phyloP scores from a whole-genome alignment of 2,329 filamentous ascomycete species.

The Sclerotinia borealis region DNA sequence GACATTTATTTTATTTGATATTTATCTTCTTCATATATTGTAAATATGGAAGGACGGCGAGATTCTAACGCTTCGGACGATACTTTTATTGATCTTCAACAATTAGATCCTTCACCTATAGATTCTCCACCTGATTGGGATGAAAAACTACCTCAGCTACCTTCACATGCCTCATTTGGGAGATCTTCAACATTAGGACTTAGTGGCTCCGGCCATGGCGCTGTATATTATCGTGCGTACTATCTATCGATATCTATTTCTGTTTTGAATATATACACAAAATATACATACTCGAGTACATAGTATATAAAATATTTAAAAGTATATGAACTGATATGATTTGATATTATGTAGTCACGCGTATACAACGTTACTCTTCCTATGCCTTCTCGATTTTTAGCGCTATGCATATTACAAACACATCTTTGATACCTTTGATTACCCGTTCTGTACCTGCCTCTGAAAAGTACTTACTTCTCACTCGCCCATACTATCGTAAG shows the following conservation, averaged over 20 bases:
- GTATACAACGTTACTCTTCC: slow-evolving; percentile 82
- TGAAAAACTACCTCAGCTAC: slow-evolving; percentile 34
- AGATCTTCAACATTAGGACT: slow-evolving; percentile 45
- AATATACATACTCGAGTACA: no score
- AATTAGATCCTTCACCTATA: slow-evolving; percentile 79
- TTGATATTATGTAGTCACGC: slow-evolving; percentile 48
- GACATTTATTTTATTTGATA: not conserved
- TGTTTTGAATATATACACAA: no score
- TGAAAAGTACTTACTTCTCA: slow-evolving; percentile 84
- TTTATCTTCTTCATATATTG: not conserved
- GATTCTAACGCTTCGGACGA: slow-evolving; percentile 43
- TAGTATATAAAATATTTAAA: not conserved
- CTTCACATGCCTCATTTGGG: slow-evolving; percentile 37
- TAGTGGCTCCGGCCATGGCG: slow-evolving; percentile 55
- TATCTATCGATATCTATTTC: no score
- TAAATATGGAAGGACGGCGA: slow-evolving; percentile 14
- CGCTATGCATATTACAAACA: slow-evolving; percentile 72
- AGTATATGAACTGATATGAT: not conserved
- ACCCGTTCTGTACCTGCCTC: slow-evolving; percentile 67
- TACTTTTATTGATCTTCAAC: slow-evolving; percentile 60
- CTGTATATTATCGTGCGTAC: slow-evolving; percentile 67
- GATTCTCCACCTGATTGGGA: slow-evolving; percentile 47
- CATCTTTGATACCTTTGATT: slow-evolving; percentile 70
- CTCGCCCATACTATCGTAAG: slow-evolving; percentile 87
- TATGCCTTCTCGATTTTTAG: slow-evolving; percentile 77